Conservation (phyloP, 306 rosid genomes). For the Gleditsia sinensis region DNA sequence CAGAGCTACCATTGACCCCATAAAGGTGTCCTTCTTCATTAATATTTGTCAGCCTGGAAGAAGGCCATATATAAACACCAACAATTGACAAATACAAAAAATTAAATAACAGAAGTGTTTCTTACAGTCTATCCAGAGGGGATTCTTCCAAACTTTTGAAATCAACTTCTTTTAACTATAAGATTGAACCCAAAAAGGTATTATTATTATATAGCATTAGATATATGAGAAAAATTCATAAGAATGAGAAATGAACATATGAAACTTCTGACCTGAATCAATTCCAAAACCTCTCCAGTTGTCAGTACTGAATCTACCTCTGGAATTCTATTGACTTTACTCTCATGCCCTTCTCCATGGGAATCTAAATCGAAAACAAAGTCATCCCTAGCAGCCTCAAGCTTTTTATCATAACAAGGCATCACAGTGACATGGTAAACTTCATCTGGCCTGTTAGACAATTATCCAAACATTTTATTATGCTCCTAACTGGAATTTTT, state of each 20-base stretch:
- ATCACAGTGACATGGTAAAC: constrained; percentile 91
- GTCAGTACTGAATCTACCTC: constrained; percentile 98
- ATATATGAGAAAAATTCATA: constrained; percentile 11
- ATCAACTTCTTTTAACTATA: constrained; percentile 75
- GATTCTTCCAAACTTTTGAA: constrained; percentile 74
- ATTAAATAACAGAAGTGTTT: constrained; percentile 19
- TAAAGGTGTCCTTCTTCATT: constrained; percentile 70
- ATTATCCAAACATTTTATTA: constrained; percentile 17
- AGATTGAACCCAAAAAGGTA: constrained; percentile 23
- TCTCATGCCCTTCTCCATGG: constrained; percentile 38
- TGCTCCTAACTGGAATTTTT: neutral
- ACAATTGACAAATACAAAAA: constrained; percentile 10
- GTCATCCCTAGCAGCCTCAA: constrained; percentile 95
- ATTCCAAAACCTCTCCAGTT: constrained; percentile 87
- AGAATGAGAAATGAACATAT: constrained; percentile 12
- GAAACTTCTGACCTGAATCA: constrained; percentile 74
- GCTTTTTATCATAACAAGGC: constrained; percentile 99
- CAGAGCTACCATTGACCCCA: constrained; percentile 89
- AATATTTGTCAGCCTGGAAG: constrained; percentile 73
- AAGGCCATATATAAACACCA: constrained; percentile 24
- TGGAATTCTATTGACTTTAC: constrained; percentile 43
- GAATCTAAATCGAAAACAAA: constrained; percentile 65
- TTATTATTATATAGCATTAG: constrained; percentile 23
- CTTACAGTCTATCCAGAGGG: constrained; percentile 76
- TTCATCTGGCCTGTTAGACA: constrained; percentile 72